Percentiles rank a stretch among this genome's conserved stretches.
These are phyloP conservation scores for Hypoxylon trugodes DNA, from an alignment of 495 filamentous ascomycete genomes.

Conservation along the genomic window DNA sequence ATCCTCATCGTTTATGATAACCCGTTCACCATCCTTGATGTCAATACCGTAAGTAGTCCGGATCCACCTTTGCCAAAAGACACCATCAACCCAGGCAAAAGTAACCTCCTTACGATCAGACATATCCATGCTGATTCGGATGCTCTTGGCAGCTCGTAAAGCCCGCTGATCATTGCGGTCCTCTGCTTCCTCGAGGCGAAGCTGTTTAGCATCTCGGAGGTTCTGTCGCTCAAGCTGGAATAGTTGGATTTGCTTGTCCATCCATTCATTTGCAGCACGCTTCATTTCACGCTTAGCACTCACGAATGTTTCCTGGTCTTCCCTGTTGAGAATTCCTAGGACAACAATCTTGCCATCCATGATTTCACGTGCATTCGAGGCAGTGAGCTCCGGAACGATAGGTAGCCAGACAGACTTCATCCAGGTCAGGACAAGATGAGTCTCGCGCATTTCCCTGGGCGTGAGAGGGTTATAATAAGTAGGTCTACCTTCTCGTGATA, in stretches of 20 bases:
- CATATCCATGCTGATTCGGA: slow-evolving; percentile 86
- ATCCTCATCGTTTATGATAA: slow-evolving; percentile 97
- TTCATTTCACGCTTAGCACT: slow-evolving; percentile 88
- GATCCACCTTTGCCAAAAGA: slow-evolving; percentile 98
- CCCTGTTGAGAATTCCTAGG: slow-evolving; percentile 84
- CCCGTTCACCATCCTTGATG: slow-evolving; percentile 82
- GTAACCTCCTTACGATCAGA: slow-evolving; percentile 86
- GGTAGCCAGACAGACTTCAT: slow-evolving; percentile 97
- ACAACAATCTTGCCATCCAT: slow-evolving; percentile 95
- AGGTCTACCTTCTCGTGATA: slow-evolving; percentile 85
- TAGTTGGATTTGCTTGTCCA: slow-evolving; percentile 89
- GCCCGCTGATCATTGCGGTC: slow-evolving; percentile 91
- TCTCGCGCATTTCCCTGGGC: slow-evolving; percentile 90
- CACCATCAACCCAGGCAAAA: slow-evolving; percentile 98
- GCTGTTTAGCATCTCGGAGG: slow-evolving; percentile 89
- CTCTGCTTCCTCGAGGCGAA: slow-evolving; percentile 95
- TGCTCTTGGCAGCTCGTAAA: slow-evolving; percentile 86
- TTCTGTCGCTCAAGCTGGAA: slow-evolving; percentile 94
- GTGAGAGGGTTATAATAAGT: slow-evolving; percentile 86
- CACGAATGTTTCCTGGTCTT: slow-evolving; percentile 79
- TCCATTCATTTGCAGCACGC: slow-evolving; percentile 94
- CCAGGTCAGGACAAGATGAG: slow-evolving; percentile 81
- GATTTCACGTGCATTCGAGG: slow-evolving; percentile 88
- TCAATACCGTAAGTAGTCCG: slow-evolving; percentile 92
- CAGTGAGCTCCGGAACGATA: slow-evolving; percentile 95